Evolutionary conservation across 2,329 filamentous ascomycete species (phyloP).

Genomic region (Cladosporium sp.): DNA sequence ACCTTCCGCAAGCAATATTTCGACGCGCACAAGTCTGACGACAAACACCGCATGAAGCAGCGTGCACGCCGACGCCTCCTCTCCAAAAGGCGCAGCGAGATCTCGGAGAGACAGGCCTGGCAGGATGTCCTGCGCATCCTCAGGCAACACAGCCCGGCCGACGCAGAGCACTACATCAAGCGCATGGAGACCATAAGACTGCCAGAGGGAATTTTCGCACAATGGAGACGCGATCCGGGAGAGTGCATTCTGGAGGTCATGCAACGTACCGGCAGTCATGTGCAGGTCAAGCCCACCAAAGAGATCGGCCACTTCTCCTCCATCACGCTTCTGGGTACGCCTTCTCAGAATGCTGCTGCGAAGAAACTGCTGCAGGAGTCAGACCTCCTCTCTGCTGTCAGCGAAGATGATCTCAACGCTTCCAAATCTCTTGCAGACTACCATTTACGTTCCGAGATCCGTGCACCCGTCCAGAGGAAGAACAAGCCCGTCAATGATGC

Average conservation of each 20-base stretch:
- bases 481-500: not conserved
- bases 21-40: not conserved
- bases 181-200: conserved; percentile 29
- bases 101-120: conserved; percentile 22
- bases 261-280: conserved; percentile 36
- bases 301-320: conserved; percentile 24
- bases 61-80: conserved; percentile 7
- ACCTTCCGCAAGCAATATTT: not conserved
- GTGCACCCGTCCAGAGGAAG: not conserved
- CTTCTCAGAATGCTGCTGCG: conserved; percentile 26
- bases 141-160: conserved; percentile 24
- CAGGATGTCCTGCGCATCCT: conserved; percentile 25
- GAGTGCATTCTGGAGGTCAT: conserved; percentile 34
- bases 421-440: conserved; percentile 10
- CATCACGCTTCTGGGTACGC: conserved; percentile 29
- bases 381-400: conserved; percentile 21
- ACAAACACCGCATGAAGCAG: conserved; percentile 4
- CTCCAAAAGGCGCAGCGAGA: not conserved
- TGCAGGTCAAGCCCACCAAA: conserved; percentile 25
- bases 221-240: conserved; percentile 23
- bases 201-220: conserved; percentile 23
- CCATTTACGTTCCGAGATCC: conserved; percentile 10
- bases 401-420: conserved; percentile 6
- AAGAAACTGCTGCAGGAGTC: conserved; percentile 25
- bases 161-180: conserved; percentile 23